Percentiles rank a stretch among this genome's conserved stretches.
phyloP scores from a whole-genome alignment of 2,329 filamentous ascomycete species.

The Neurospora crassa region DNA sequence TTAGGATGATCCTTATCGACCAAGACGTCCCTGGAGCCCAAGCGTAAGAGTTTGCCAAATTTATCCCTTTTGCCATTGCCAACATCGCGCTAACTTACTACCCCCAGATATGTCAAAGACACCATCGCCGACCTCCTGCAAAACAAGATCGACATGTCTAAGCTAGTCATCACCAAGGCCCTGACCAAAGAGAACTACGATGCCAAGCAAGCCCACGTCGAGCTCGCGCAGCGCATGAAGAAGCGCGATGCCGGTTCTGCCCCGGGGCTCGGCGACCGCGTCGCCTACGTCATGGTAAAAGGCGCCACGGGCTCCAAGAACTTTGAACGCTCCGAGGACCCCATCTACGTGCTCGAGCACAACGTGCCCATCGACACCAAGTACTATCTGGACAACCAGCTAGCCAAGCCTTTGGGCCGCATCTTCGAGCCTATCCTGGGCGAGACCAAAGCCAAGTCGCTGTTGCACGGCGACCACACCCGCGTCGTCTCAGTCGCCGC shows the following conservation, averaged over 20 bases:
- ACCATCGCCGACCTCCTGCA: conserved; percentile 91
- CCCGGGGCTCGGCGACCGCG: conserved; percentile 84
- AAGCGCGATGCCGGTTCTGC: conserved; percentile 94
- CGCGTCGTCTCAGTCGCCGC: conserved; percentile 89
- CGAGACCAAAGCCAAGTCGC: conserved; percentile 76
- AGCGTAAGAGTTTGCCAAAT: conserved; percentile 56
- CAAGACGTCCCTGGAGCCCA: conserved; percentile 83
- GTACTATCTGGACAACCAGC: conserved; percentile 97
- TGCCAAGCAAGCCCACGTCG: conserved; percentile 90
- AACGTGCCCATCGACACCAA: conserved; percentile 97
- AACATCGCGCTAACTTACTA: conserved; percentile 18
- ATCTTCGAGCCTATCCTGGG: conserved; percentile 98
- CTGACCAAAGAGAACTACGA: conserved; percentile 84
- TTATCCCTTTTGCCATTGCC: neutral
- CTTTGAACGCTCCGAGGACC: conserved; percentile 95
- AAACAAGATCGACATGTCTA: conserved; percentile 98
- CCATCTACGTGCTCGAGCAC: conserved; percentile 93
- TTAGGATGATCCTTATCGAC: conserved; percentile 93
- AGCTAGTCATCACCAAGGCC: conserved; percentile 97
- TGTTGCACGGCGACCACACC: conserved; percentile 89
- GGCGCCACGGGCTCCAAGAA: conserved; percentile 84
- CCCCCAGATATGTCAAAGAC: conserved; percentile 78
- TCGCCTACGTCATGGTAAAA: conserved; percentile 96
- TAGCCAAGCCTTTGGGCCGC: conserved; percentile 84
- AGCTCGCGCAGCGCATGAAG: conserved; percentile 91